These are phyloP conservation scores for Solanum neorickii DNA, from an alignment of 257 asterid genomes.

Conservation along the genomic window DNA sequence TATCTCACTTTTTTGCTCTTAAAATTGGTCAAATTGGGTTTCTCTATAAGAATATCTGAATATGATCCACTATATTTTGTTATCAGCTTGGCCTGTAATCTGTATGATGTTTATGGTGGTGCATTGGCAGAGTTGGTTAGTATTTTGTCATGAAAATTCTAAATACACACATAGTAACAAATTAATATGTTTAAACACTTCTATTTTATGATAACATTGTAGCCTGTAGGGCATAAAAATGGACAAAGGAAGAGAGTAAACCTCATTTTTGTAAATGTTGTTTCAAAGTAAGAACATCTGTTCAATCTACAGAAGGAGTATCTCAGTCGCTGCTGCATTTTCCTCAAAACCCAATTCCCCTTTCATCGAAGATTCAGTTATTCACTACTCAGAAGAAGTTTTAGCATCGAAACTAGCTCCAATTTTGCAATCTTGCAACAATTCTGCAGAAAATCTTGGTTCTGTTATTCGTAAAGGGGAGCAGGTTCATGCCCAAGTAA, in stretches of 20 bases:
- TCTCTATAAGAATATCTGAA: no score
- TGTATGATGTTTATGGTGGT: no score
- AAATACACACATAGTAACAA: background rate
- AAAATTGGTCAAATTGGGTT: no score
- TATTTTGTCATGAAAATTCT: no score
- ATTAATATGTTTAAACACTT: background rate
- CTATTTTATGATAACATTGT: background rate
- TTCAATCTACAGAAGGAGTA: background rate
- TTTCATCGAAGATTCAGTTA: background rate
- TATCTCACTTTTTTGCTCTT: no score
- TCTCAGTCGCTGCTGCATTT: background rate
- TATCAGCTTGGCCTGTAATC: no score
- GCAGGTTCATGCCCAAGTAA: slow-evolving; percentile 69
- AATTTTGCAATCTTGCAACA: slow-evolving; percentile 24
- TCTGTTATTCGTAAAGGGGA: slow-evolving; percentile 21
- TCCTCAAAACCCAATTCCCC: background rate
- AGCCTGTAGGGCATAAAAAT: background rate
- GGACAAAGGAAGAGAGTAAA: background rate
- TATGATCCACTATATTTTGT: no score
- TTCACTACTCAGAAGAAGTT: slow-evolving; percentile 16
- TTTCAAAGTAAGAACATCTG: background rate
- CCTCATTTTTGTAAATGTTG: background rate
- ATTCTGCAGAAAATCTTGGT: slow-evolving; percentile 11
- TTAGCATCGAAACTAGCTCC: slow-evolving; percentile 62
- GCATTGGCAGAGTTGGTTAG: no score